Conservation (phyloP, 2,329 filamentous ascomycete genomes). For the Neoscytalidium dimidiatum region DNA sequence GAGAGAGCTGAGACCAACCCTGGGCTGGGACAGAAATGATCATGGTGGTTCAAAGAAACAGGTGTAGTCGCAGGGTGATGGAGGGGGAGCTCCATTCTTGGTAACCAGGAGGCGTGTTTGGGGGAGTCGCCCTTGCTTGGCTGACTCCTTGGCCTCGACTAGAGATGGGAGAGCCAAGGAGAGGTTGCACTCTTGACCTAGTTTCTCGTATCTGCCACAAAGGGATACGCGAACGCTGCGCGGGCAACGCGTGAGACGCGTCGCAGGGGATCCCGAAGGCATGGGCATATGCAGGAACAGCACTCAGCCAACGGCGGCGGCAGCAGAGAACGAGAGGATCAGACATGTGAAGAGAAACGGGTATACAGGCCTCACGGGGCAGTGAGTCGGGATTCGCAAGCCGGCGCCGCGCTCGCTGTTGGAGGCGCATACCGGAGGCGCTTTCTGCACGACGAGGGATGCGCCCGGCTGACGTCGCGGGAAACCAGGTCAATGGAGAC, state of each 20-base stretch:
- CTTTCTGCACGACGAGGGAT: slow-evolving; percentile 14
- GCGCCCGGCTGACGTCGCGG: slow-evolving; percentile 1
- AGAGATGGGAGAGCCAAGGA: background rate
- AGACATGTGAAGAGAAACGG: background rate
- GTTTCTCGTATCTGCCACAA: slow-evolving; percentile 15
- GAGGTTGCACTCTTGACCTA: slow-evolving; percentile 17
- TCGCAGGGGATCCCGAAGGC: slow-evolving; percentile 8
- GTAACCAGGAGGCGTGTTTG: slow-evolving; percentile 20
- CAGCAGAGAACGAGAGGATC: background rate
- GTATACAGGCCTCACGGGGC: background rate
- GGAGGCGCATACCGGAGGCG: slow-evolving; percentile 4
- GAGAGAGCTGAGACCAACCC: slow-evolving; percentile 6
- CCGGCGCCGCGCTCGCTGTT: background rate
- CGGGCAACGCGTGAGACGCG: slow-evolving; percentile 19
- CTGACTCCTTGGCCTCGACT: background rate
- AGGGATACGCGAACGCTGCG: slow-evolving; percentile 12
- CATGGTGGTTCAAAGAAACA: slow-evolving; percentile 18
- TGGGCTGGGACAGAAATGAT: slow-evolving; percentile 7
- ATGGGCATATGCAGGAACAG: slow-evolving; percentile 19
- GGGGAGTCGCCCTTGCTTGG: slow-evolving; percentile 17
- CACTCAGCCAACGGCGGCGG: background rate
- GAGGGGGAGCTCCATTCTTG: slow-evolving; percentile 17
- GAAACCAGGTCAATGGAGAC: slow-evolving; percentile 3
- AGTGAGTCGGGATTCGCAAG: background rate
- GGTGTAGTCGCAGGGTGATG: background rate